A percentile compares a stretch with the other conserved stretches of the same genome.
These are phyloP conservation scores for Penicillium lividum DNA, from an alignment of 495 filamentous ascomycete genomes.

Conservation along the genomic window DNA sequence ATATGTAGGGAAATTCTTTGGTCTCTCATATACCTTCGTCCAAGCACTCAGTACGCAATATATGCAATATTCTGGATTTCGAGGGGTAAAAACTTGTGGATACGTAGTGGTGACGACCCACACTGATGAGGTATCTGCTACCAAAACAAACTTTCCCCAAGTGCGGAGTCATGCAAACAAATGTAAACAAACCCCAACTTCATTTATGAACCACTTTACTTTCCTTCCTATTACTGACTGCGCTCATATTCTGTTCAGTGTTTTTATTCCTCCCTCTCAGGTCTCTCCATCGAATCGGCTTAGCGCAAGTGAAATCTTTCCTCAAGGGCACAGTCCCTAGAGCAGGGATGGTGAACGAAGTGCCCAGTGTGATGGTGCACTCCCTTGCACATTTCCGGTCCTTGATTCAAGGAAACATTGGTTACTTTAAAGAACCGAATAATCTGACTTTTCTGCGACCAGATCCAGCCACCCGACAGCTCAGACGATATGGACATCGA, in stretches of 20 bases:
- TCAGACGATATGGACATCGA: constrained; percentile 27
- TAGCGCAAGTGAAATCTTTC: constrained; percentile 5
- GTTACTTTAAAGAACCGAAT: constrained; percentile 9
- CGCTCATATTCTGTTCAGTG: background rate
- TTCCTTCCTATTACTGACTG: background rate
- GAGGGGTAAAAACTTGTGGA: constrained; percentile 7
- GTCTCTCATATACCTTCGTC: background rate
- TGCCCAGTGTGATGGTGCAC: constrained; percentile 19
- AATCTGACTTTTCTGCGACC: constrained; percentile 13
- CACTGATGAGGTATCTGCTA: constrained; percentile 14
- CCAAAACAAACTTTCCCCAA: constrained; percentile 35
- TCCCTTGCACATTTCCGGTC: constrained; percentile 15
- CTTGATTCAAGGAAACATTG: constrained; percentile 7
- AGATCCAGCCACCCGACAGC: constrained; percentile 9
- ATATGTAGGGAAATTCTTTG: constrained; percentile 5
- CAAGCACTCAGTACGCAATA: background rate
- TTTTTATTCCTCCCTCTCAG: background rate
- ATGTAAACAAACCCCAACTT: constrained; percentile 10
- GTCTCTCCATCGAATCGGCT: constrained; percentile 1
- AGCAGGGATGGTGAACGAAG: constrained; percentile 23
- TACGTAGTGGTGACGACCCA: constrained; percentile 2
- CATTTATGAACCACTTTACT: background rate
- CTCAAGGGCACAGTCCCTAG: constrained; percentile 20
- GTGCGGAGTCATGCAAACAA: constrained; percentile 36
- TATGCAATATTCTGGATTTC: background rate